Evolutionary conservation across 108 stramenopile genomes (phyloP).

Genomic region (Skeletonema potamos): DNA sequence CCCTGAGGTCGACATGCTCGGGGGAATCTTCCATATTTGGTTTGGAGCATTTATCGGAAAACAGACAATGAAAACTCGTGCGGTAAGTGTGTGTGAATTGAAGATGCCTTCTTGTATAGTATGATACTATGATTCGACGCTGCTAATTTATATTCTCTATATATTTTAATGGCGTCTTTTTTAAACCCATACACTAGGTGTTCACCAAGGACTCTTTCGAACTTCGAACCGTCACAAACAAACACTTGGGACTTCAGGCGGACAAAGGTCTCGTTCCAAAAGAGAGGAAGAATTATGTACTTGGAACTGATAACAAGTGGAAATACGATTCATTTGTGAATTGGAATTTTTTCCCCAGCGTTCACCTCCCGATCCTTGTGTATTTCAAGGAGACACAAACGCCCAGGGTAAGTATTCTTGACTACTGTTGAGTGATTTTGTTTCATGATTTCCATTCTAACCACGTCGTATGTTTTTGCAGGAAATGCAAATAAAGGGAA

Average conservation of each 20-base stretch:
- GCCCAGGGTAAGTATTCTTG: constrained; percentile 17
- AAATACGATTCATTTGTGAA: constrained; percentile 41
- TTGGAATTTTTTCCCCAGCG: constrained; percentile 50
- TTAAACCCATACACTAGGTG: background rate
- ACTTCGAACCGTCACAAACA: constrained; percentile 36
- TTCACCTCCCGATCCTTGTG: constrained; percentile 47
- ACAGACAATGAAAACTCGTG: constrained; percentile 49
- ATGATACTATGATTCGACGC: background rate
- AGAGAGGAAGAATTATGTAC: constrained; percentile 40
- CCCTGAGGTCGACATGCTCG: constrained; percentile 23
- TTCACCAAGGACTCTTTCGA: constrained; percentile 27
- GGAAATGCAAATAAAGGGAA: constrained; percentile 50
- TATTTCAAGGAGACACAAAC: constrained; percentile 58
- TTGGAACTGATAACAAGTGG: constrained; percentile 43
- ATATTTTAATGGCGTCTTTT: background rate
- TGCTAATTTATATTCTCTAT: background rate
- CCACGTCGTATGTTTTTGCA: background rate
- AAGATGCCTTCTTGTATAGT: background rate
- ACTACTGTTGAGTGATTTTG: background rate
- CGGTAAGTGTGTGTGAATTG: constrained; percentile 22
- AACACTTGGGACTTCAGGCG: constrained; percentile 24
- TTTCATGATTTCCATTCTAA: background rate
- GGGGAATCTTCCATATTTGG: constrained; percentile 42
- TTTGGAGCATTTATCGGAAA: constrained; percentile 43
- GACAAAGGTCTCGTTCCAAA: constrained; percentile 40